Evolutionary conservation across 2,329 filamentous ascomycete species (phyloP).

Genomic region (Aulographum hederae): DNA sequence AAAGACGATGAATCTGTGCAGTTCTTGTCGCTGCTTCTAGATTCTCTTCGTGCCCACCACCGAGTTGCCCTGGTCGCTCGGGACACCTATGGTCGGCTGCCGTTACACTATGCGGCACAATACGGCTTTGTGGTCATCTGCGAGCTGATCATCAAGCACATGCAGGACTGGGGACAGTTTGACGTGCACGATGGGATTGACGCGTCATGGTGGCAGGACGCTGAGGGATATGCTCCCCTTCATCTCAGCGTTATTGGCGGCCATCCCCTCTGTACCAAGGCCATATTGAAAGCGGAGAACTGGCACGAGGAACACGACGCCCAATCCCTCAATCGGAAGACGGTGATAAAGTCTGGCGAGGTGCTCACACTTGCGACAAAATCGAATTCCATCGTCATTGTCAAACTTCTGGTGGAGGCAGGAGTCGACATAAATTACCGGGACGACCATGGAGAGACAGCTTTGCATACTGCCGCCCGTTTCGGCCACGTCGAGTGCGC

Average conservation of each 20-base stretch:
- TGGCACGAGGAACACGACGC: constrained; percentile 47
- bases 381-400: constrained; percentile 68
- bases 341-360: constrained; percentile 67
- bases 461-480: constrained; percentile 76
- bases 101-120: constrained; percentile 85
- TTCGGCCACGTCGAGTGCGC: constrained; percentile 75
- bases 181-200: constrained; percentile 75
- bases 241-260: constrained; percentile 87
- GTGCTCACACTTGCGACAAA: constrained; percentile 77
- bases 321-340: constrained; percentile 46
- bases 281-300: constrained; percentile 63
- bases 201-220: constrained; percentile 74
- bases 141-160: constrained; percentile 67
- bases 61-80: constrained; percentile 45
- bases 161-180: constrained; percentile 81
- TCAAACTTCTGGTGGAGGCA: constrained; percentile 72
- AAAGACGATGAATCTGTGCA: constrained; percentile 61
- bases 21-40: constrained; percentile 44
- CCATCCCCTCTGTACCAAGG: constrained; percentile 69
- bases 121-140: constrained; percentile 89
- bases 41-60: constrained; percentile 50
- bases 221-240: constrained; percentile 75
- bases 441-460: constrained; percentile 77
- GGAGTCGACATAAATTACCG: constrained; percentile 89
- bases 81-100: constrained; percentile 67